Base-by-base conservation (phyloP, 352 stramenopile genomes). In the Peronosclerospora sorghi region DNA sequence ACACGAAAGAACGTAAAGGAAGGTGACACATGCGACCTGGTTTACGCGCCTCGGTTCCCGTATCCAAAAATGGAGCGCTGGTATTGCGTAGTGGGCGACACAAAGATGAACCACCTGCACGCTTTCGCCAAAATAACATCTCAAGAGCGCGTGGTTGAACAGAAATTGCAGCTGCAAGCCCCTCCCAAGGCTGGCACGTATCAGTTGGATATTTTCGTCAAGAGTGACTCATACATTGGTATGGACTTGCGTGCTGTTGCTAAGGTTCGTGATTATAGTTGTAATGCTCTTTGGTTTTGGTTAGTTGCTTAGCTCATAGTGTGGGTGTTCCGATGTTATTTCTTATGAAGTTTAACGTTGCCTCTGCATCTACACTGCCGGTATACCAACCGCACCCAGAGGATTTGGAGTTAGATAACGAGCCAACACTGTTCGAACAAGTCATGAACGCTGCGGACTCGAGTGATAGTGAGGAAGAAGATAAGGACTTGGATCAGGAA, bases 361-460 rank as follows among this genome's bases (percentile, higher is more conserved):
- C 96, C 36, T 72, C 96, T 44, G 89, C 95, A 45, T 69, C 86
- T 5, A 64, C 68, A 19, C 70, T 99, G 32, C 95, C 95, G 9
- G 86, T 97, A 54, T 98, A 95, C 68, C 77, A 96, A 63, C 70
- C 96, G 20, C 96, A 99, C 59, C 92, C 92, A 34, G 96, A 99
- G 46, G 96, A 99, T 76, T 71, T 97, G 51, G 93, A 97, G 57
- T 82, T 99, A 62, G 96, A 99, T 76, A 98, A 99, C 54, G 96
- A 99, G 63, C 95, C 96, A 14, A 98, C 95, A 27, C 69, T 99
- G 49, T 99, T 99, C 60, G 96, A 99, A 68, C 94, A 98, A 66
- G 95, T 93, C 41, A 93, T 92, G 77, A 87, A 89, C 46, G 67
- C 68, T 19, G 74, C 58, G 38, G 80, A 92, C 61, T 86, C 73